A percentile compares a stretch with the other conserved stretches of the same genome.
phyloP scores from a whole-genome alignment of 2,329 filamentous ascomycete genomes.

The Ophiostoma sp. region DNA sequence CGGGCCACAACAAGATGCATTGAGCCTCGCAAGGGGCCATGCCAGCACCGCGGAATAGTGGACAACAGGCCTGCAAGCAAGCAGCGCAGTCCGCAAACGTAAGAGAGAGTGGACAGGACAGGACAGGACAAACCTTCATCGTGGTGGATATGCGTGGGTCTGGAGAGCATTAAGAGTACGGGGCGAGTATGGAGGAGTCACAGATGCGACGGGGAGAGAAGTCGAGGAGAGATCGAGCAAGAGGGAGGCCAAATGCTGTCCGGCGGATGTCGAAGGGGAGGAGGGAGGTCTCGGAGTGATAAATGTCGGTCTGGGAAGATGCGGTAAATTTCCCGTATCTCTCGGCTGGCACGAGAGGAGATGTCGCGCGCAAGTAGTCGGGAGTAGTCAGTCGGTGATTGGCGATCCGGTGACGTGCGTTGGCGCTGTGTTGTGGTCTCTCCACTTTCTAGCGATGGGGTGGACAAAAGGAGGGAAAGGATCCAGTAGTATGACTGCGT shows the following conservation, averaged over 20 bases:
- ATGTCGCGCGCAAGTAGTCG: constrained; percentile 7
- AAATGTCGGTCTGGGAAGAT: constrained; percentile 8
- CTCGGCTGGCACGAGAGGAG: background rate
- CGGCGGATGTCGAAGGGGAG: background rate
- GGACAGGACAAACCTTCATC: constrained; percentile 22
- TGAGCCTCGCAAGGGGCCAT: background rate
- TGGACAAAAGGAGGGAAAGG: constrained; percentile 4
- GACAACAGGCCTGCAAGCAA: background rate
- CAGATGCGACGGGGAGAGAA: constrained; percentile 1
- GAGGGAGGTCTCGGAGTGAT: background rate
- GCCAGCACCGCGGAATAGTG: background rate
- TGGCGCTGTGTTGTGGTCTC: constrained; percentile 18
- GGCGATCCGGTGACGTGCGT: constrained; percentile 21
- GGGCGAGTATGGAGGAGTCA: constrained; percentile 7
- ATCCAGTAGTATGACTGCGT: background rate
- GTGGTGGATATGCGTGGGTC: constrained; percentile 21
- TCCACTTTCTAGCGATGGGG: constrained; percentile 12
- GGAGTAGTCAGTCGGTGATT: constrained; percentile 10
- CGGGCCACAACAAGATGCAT: background rate
- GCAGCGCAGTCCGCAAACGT: constrained; percentile 9
- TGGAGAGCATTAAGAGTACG: constrained; percentile 15
- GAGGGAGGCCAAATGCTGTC: background rate
- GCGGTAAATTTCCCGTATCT: constrained; percentile 10
- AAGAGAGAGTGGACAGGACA: background rate
- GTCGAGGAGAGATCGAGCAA: background rate